Percentiles rank a stretch among this genome's conserved stretches.
Evolutionary conservation across 2,329 filamentous ascomycete species (phyloP).

Genomic region (Epichloe festucae): DNA sequence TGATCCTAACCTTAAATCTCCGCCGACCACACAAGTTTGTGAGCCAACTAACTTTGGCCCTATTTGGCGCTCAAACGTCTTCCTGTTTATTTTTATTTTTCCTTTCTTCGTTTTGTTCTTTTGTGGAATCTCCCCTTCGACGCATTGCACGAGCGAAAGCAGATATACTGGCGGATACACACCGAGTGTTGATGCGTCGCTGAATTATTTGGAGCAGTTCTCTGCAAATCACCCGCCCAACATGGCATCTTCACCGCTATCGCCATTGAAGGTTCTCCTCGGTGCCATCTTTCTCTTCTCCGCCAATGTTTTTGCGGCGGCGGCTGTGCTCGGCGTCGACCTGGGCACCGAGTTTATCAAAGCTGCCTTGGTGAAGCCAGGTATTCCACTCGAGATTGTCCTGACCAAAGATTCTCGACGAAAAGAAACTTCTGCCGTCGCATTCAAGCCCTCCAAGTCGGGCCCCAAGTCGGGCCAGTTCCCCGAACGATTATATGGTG

Average conservation of each 20-base stretch:
- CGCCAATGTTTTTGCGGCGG: conserved; percentile 36
- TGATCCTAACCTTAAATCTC: neutral
- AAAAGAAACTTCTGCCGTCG: conserved; percentile 83
- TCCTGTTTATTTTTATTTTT: too few relatives aligned
- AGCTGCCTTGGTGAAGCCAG: conserved; percentile 87
- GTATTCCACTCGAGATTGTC: conserved; percentile 94
- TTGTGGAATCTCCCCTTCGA: neutral
- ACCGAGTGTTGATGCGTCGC: conserved; percentile 1
- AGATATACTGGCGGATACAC: neutral
- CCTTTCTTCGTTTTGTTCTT: too few relatives aligned
- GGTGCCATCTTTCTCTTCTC: conserved; percentile 24
- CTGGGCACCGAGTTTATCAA: conserved; percentile 96
- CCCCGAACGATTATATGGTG: conserved; percentile 84
- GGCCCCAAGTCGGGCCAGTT: conserved; percentile 52
- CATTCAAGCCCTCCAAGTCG: conserved; percentile 75
- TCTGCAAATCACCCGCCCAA: conserved; percentile 12
- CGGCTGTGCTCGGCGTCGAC: conserved; percentile 83
- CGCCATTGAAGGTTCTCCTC: conserved; percentile 26
- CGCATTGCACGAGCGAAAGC: neutral
- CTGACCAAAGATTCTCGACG: conserved; percentile 94
- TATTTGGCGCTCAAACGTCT: too few relatives aligned
- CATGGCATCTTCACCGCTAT: conserved; percentile 23
- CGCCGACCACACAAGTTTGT: neutral
- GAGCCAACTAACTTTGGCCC: neutral
- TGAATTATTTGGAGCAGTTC: conserved; percentile 4